These are phyloP conservation scores for Microascus cirrosus DNA, from an alignment of 2,329 filamentous ascomycete genomes.

Conservation along the genomic window DNA sequence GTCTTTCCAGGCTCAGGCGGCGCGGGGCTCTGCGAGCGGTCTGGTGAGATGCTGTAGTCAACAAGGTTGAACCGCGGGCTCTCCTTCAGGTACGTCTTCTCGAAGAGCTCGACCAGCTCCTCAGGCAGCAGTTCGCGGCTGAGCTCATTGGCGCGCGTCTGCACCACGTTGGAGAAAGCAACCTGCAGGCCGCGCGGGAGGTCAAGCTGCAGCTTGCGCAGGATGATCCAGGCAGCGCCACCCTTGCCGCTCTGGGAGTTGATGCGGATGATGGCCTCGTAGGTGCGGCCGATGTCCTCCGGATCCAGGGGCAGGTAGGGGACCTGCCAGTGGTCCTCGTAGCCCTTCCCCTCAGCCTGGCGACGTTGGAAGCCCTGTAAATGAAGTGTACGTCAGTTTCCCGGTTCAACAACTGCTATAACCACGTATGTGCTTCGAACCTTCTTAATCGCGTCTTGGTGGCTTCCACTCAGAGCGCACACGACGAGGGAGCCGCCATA, in stretches of 20 bases:
- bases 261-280: conserved; percentile 95
- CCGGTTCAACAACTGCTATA: too few species aligned
- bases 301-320: conserved; percentile 92
- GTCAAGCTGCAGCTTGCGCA: conserved; percentile 79
- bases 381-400: too few species aligned
- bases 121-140: conserved; percentile 73
- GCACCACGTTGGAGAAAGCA: conserved; percentile 80
- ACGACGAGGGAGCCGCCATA: conserved; percentile 76
- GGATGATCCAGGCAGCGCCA: conserved; percentile 87
- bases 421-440: too few species aligned
- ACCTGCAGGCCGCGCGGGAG: conserved; percentile 86
- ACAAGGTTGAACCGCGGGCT: conserved; percentile 79
- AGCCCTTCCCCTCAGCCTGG: conserved; percentile 31
- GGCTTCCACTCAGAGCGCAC: conserved; percentile 73
- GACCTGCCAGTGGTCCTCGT: conserved; percentile 54
- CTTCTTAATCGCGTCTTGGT: conserved; percentile 64
- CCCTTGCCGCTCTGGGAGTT: conserved; percentile 97
- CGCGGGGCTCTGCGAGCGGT: conserved; percentile 65
- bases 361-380: conserved; percentile 40
- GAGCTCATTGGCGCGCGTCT: conserved; percentile 66
- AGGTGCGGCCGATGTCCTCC: conserved; percentile 83
- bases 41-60: conserved; percentile 83
- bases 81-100: conserved; percentile 72
- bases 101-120: conserved; percentile 83
- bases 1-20: conserved; percentile 59